Evolutionary conservation across 176 grass and related monocot species (phyloP), one percentile per base, ranked within the genome.

Genomic region (Tillandsia leiboldiana): DNA sequence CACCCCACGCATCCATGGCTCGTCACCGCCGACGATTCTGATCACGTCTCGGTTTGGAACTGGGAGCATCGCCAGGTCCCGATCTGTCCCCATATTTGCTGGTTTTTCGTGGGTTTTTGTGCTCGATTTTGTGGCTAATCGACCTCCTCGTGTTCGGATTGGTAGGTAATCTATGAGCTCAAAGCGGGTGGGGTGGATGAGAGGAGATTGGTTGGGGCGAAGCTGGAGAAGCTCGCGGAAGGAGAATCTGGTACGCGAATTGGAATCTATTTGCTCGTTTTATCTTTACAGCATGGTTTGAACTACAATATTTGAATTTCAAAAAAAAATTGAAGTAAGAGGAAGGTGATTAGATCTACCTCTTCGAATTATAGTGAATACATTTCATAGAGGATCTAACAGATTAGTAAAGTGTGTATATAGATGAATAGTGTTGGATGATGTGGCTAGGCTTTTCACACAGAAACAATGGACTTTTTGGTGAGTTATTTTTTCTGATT

Each of bases 1-100:
- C 94, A 99, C 76, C 94, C 94, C 49, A 99, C 94, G 26, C 84
- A 99, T 72, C 94, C 94, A 49, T 93, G 89, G 94, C 87, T 99
- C 63, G 94, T 99, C 80, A 93, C 94, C 4, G 89, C 94, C 51
- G 94, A 93, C 64, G 87, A 81, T 66, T 93, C 79, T 72, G 94
- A 99, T 75, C 94, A 88, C 71, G 89, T 99, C 68, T 86, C 94
- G 14, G 86, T 99, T 11, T 99, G 94, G 94, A 79, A 99, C 58
- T 99, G 94, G 94, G 94, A 99, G 77, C 87, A 99, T 66, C 94
- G 94, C 80, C 94, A 99, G 86, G 89, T 91, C 50, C 67, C 8
- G 2, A 27, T n/a, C 15, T 18, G 48, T 12, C 24, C 29, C 8
- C 14, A 0, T n/a, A 22, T 49, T 70, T 51, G 24, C 28, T 9